A percentile compares a stretch with the other conserved stretches of the same genome.
Evolutionary conservation across 805 yeast species (phyloP).

Genomic region (Kuraishia molischiana): DNA sequence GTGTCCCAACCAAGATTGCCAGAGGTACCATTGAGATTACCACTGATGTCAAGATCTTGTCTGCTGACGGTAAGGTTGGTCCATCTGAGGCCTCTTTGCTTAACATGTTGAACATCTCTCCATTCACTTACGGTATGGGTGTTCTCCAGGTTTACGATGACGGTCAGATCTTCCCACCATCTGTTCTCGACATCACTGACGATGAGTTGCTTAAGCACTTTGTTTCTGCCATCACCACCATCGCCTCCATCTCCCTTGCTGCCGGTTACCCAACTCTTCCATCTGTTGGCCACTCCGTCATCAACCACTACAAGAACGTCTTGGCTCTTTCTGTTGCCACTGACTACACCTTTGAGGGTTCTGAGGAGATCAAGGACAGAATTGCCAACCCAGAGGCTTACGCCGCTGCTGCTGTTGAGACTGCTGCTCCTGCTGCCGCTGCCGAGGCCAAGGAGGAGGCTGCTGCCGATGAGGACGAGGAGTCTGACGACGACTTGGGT

Average conservation of each 20-base stretch:
- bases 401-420: conserved; percentile 99
- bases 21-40: conserved; percentile 99
- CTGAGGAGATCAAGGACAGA: conserved; percentile 98
- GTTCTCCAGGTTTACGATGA: conserved; percentile 96
- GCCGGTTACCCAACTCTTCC: conserved; percentile 99
- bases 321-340: conserved; percentile 97
- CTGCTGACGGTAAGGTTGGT: conserved; percentile 84
- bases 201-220: conserved; percentile 92
- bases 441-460: conserved; percentile 60
- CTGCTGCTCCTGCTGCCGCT: conserved; percentile 63
- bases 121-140: conserved; percentile 97
- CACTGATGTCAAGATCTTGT: conserved; percentile 92
- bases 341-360: conserved; percentile 98
- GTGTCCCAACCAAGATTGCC: conserved; percentile 99
- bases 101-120: conserved; percentile 99
- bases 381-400: conserved; percentile 99
- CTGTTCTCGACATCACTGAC: conserved; percentile 97
- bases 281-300: conserved; percentile 96
- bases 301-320: conserved; percentile 99
- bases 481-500: conserved; percentile 79
- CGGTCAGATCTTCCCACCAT: conserved; percentile 96
- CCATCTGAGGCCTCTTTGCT: conserved; percentile 98
- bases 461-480: conserved; percentile 61
- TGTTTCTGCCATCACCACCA: conserved; percentile 83
- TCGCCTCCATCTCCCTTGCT: conserved; percentile 95